phyloP scores from a whole-genome alignment of 176 grass and related monocot species.

The Lolium rigidum region DNA sequence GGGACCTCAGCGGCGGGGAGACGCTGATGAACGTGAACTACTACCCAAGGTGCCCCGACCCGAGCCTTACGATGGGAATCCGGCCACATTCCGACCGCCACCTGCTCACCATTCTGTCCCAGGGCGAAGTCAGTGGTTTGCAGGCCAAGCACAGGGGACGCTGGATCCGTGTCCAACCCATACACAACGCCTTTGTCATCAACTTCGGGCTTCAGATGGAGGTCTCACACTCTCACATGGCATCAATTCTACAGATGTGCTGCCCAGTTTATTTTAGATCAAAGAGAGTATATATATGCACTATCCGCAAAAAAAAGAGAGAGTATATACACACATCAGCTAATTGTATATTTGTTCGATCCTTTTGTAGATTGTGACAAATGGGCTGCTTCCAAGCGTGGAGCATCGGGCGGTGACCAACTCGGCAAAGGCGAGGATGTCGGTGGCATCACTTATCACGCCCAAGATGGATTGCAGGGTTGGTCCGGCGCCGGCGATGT shows the following conservation, averaged over 20 bases:
- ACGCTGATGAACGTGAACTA: constrained; percentile 50
- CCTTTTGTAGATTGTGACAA: not conserved
- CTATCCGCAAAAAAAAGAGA: no score
- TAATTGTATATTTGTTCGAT: not conserved
- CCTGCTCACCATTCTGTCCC: constrained; percentile 36
- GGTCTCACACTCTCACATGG: constrained; percentile 5
- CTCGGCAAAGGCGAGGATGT: not conserved
- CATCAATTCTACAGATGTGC: not conserved
- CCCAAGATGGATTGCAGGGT: not conserved
- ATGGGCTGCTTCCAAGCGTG: not conserved
- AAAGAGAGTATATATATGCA: not conserved
- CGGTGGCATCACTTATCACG: not conserved
- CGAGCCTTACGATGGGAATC: constrained; percentile 1
- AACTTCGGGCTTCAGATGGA: constrained; percentile 54
- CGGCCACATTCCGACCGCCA: not conserved
- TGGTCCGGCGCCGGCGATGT: not conserved
- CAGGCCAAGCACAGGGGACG: constrained; percentile 44
- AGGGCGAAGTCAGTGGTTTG: constrained; percentile 47
- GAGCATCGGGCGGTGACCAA: not conserved
- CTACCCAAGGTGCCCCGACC: constrained; percentile 35
- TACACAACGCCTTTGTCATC: constrained; percentile 42
- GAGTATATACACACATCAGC: no score
- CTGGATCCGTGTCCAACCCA: constrained; percentile 35
- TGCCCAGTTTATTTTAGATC: no score
- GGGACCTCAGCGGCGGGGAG: constrained; percentile 26